These are phyloP conservation scores for Paxillus ammoniavirescens DNA, from an alignment of 768 basidiomycete genomes.

Conservation along the genomic window DNA sequence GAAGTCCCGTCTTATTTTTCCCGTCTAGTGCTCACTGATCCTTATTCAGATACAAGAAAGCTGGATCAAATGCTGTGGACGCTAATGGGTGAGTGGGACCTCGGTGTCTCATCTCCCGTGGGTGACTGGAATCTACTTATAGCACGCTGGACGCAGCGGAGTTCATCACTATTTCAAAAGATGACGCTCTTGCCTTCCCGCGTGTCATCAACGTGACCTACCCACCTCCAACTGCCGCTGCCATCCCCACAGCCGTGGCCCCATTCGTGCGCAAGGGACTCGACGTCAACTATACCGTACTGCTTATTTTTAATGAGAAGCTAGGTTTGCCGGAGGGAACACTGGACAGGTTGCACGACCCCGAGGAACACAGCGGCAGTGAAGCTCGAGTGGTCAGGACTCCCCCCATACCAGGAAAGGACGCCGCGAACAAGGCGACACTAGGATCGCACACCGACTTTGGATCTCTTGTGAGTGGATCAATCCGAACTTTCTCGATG, in stretches of 20 bases:
- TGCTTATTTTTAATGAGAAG: slow-evolving; percentile 54
- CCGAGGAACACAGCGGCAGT: slow-evolving; percentile 50
- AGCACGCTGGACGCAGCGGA: slow-evolving; percentile 49
- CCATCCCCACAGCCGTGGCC: slow-evolving; percentile 47
- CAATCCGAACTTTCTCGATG: no score
- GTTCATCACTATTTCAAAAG: slow-evolving; percentile 67
- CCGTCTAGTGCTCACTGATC: not conserved
- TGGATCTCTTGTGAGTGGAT: slow-evolving; percentile 55
- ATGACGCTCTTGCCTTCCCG: slow-evolving; percentile 66
- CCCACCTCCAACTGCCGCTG: slow-evolving; percentile 47
- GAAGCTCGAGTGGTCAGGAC: slow-evolving; percentile 56
- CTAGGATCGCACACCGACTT: slow-evolving; percentile 75
- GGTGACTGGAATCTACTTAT: not conserved
- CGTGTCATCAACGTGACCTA: slow-evolving; percentile 52
- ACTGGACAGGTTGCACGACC: slow-evolving; percentile 41
- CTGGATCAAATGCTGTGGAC: slow-evolving; percentile 62
- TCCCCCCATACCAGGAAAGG: slow-evolving; percentile 35
- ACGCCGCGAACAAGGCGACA: slow-evolving; percentile 33
- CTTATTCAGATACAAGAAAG: slow-evolving; percentile 51
- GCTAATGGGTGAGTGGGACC: slow-evolving; percentile 50
- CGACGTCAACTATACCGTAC: slow-evolving; percentile 50
- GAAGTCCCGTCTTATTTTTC: not conserved
- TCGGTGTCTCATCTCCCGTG: not conserved
- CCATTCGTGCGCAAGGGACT: slow-evolving; percentile 61
- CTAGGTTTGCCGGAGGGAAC: slow-evolving; percentile 53